phyloP scores from a whole-genome alignment of 2,329 filamentous ascomycete species.

The Lasiodiplodia hormozganensis region DNA sequence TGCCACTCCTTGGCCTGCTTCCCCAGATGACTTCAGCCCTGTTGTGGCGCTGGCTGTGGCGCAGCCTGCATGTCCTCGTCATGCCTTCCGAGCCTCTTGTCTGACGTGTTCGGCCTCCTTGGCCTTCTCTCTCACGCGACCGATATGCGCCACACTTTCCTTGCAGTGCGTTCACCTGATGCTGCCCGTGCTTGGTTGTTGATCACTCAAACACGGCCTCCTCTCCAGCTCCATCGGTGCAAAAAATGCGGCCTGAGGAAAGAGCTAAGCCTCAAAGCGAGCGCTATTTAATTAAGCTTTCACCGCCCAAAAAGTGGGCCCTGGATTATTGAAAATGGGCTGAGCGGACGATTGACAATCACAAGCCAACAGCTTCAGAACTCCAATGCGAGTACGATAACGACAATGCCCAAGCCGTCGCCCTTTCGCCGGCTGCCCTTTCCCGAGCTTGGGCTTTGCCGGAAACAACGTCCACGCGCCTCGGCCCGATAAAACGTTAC shows the following conservation, averaged over 20 bases:
- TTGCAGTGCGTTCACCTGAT: background rate
- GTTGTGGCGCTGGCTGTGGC: slow-evolving; percentile 10
- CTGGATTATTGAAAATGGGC: background rate
- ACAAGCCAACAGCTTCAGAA: background rate
- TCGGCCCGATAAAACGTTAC: background rate
- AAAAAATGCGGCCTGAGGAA: background rate
- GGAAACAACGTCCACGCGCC: background rate
- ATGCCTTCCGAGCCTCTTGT: slow-evolving; percentile 14
- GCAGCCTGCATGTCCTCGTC: background rate
- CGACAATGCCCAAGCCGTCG: background rate
- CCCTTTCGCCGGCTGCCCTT: background rate
- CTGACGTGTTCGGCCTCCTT: slow-evolving; percentile 15
- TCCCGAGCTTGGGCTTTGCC: background rate
- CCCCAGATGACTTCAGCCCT: slow-evolving; percentile 19
- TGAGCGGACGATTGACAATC: background rate
- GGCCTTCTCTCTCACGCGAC: slow-evolving; percentile 1
- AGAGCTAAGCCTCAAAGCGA: background rate
- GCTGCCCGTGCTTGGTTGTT: background rate
- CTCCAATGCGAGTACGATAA: no score
- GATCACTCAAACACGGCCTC: background rate
- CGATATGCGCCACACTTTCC: background rate
- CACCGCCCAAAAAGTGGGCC: background rate
- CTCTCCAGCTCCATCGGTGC: background rate
- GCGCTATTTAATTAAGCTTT: background rate
- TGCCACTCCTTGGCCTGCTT: background rate